Evolutionary conservation across 225 moss, liverwort and hornwort species (phyloP).

Genomic region (Thuidium tamariscinum): DNA sequence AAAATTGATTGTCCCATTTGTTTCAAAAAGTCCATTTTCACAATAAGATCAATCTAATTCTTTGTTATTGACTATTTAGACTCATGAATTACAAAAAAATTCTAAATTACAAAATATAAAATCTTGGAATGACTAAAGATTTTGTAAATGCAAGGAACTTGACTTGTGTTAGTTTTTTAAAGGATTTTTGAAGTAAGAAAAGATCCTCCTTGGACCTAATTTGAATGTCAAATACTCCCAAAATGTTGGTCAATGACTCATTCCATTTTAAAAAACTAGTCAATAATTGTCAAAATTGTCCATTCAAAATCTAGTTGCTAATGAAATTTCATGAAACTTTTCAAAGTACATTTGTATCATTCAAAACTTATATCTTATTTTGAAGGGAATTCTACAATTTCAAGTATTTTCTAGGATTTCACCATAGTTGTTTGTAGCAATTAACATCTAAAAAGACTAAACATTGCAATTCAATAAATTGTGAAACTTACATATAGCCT

Average conservation of each 20-base stretch:
- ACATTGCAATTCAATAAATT: background rate
- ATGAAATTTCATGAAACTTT: rapidly evolving
- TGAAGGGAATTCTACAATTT: background rate
- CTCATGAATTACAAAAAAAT: background rate
- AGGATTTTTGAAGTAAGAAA: too few relatives aligned
- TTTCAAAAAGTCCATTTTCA: background rate
- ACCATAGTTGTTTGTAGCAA: rapidly evolving
- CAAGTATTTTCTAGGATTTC: background rate
- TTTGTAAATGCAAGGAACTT: background rate
- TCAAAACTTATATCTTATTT: background rate
- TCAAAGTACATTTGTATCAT: rapidly evolving
- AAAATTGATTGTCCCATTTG: rapidly evolving
- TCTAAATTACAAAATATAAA: background rate
- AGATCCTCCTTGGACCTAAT: too few relatives aligned
- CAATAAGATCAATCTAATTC: too few relatives aligned
- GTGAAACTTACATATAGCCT: background rate
- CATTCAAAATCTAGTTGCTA: rapidly evolving
- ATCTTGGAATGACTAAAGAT: background rate
- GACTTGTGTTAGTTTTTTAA: rapidly evolving
- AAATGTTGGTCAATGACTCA: too few relatives aligned
- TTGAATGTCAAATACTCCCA: too few relatives aligned
- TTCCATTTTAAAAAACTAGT: too few relatives aligned
- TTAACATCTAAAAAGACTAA: background rate
- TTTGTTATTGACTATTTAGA: too few relatives aligned
- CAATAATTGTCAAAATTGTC: rapidly evolving